Conservation (phyloP, 2,329 filamentous ascomycete species). For the Neocucurbitaria cava region DNA sequence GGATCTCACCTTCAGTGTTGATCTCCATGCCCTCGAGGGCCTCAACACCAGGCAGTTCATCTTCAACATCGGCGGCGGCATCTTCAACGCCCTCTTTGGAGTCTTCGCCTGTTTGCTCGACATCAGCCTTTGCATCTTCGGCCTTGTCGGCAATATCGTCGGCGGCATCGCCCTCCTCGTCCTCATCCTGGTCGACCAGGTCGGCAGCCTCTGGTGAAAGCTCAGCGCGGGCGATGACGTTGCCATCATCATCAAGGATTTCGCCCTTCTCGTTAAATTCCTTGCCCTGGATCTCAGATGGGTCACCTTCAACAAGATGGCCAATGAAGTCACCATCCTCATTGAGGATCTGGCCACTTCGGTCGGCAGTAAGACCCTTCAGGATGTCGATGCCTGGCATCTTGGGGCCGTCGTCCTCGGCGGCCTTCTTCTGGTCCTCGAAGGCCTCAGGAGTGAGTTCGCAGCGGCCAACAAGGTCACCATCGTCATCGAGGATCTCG, state of each 20-base stretch:
- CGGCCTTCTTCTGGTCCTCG: conserved; percentile 51
- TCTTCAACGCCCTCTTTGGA: conserved; percentile 42
- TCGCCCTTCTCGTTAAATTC: conserved; percentile 62
- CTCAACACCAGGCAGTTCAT: conserved; percentile 59
- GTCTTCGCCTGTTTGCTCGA: conserved; percentile 41
- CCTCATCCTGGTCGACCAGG: conserved; percentile 43
- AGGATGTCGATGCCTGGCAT: conserved; percentile 56
- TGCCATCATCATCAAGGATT: conserved; percentile 62
- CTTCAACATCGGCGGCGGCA: conserved; percentile 52
- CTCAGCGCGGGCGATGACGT: conserved; percentile 60
- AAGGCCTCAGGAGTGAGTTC: conserved; percentile 57
- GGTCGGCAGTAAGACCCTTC: conserved; percentile 56
- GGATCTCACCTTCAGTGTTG: conserved; percentile 58
- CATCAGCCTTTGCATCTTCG: conserved; percentile 30
- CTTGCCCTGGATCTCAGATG: conserved; percentile 55
- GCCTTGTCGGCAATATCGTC: conserved; percentile 32
- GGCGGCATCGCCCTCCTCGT: conserved; percentile 32
- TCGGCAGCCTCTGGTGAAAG: conserved; percentile 56
- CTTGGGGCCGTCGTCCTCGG: conserved; percentile 45
- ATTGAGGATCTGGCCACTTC: conserved; percentile 57
- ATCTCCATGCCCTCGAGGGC: conserved; percentile 59
- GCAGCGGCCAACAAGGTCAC: conserved; percentile 61
- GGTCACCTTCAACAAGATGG: conserved; percentile 56
- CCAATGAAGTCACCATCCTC: conserved; percentile 60
- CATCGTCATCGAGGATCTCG: conserved; percentile 63